phyloP scores from a whole-genome alignment of 139 green algal species.

The Chlamydomonas sp. region DNA sequence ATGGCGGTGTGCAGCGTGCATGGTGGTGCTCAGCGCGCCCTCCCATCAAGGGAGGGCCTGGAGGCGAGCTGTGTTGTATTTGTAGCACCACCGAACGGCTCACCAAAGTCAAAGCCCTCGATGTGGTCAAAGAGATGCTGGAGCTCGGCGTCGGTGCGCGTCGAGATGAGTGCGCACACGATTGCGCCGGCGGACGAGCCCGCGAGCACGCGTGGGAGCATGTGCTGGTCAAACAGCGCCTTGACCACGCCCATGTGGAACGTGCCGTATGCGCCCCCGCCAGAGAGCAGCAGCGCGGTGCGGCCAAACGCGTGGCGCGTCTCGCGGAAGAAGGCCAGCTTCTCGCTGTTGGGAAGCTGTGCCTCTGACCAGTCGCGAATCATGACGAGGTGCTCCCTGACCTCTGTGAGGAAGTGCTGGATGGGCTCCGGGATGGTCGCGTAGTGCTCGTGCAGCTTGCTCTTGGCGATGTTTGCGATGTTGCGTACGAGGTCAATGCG shows the following conservation, averaged over 20 bases:
- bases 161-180: conserved; percentile 43
- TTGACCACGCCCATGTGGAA: conserved; percentile 94
- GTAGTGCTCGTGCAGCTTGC: conserved; percentile 63
- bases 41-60: too few relatives aligned
- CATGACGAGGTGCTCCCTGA: conserved; percentile 63
- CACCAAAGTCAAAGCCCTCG: conserved; percentile 67
- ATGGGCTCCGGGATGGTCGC: conserved; percentile 73
- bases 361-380: conserved; percentile 14
- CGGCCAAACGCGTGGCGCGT: conserved; percentile 91
- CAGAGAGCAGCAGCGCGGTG: conserved; percentile 89
- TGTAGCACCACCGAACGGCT: too few relatives aligned
- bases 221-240: conserved; percentile 75
- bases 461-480: conserved; percentile 85
- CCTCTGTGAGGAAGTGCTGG: conserved; percentile 87
- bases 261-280: conserved; percentile 81
- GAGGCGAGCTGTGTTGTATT: too few relatives aligned
- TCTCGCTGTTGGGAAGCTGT: conserved; percentile 46
- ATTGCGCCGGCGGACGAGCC: conserved; percentile 85
- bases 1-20: too few relatives aligned
- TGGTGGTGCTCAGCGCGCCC: too few relatives aligned
- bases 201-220: conserved; percentile 89
- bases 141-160: conserved; percentile 71
- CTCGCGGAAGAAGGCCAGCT: conserved; percentile 82
- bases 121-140: conserved; percentile 51
- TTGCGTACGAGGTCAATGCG: conserved; percentile 88